Evolutionary conservation across 2,329 filamentous ascomycete genomes (phyloP).

Genomic region (Clathrospora elynae): DNA sequence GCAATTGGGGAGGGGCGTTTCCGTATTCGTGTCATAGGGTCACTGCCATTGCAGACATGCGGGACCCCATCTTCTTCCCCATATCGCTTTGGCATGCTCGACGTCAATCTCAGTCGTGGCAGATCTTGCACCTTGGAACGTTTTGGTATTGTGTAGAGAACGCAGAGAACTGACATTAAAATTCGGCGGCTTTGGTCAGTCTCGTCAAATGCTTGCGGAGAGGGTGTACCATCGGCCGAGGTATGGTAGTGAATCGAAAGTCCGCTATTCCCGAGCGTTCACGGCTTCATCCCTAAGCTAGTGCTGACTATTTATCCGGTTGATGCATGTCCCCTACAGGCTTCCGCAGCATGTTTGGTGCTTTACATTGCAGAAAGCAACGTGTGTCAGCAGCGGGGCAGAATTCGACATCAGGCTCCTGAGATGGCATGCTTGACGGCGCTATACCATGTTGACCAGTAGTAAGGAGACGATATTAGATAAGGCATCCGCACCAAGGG

Average conservation of each 20-base stretch:
- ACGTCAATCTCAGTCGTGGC: too few species aligned
- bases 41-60: background rate
- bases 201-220: slow-evolving; percentile 3
- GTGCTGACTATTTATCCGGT: slow-evolving; percentile 16
- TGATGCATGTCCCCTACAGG: slow-evolving; percentile 3
- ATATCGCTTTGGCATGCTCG: background rate
- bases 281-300: slow-evolving; percentile 1
- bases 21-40: background rate
- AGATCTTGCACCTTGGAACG: background rate
- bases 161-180: slow-evolving; percentile 16
- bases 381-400: slow-evolving; percentile 29
- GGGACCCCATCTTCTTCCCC: background rate
- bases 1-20: background rate
- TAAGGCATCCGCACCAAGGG: slow-evolving; percentile 8
- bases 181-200: slow-evolving; percentile 19
- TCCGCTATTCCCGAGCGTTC: slow-evolving; percentile 16
- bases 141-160: slow-evolving; percentile 1
- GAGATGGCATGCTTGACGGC: slow-evolving; percentile 3
- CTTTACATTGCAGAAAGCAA: slow-evolving; percentile 19
- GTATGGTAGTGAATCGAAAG: slow-evolving; percentile 1
- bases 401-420: slow-evolving; percentile 2
- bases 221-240: background rate
- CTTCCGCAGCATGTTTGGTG: background rate
- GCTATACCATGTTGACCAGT: slow-evolving; percentile 5
- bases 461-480: slow-evolving; percentile 9